These are phyloP conservation scores for Gelatoporia subvermispora DNA, from an alignment of 768 basidiomycete species.

Conservation along the genomic window DNA sequence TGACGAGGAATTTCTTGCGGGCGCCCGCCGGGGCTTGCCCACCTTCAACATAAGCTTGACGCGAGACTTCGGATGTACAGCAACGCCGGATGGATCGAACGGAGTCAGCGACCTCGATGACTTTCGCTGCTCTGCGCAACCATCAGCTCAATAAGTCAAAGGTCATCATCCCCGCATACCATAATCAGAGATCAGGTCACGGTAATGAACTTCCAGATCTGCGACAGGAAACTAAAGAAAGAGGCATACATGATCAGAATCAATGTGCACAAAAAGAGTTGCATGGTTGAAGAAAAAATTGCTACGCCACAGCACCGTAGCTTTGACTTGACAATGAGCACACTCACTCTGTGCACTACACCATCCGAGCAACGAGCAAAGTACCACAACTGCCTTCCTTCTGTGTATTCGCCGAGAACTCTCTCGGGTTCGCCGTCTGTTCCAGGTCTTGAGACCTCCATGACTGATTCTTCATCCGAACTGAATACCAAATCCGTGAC, in stretches of 20 bases:
- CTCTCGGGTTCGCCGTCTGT: constrained; percentile 8
- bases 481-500: too few species aligned
- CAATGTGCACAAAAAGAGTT: too few species aligned
- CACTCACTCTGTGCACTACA: constrained; percentile 52
- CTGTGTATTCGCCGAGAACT: constrained; percentile 54
- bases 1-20: constrained; percentile 4
- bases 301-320: too few species aligned
- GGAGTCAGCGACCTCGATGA: constrained; percentile 34
- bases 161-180: constrained; percentile 32
- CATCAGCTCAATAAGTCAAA: not conserved
- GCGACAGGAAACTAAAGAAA: constrained; percentile 12
- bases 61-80: constrained; percentile 59
- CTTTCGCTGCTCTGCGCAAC: constrained; percentile 40
- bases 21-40: constrained; percentile 18
- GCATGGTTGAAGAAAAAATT: too few species aligned
- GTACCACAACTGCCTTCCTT: constrained; percentile 42
- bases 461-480: too few species aligned
- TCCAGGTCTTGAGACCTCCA: constrained; percentile 6
- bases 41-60: constrained; percentile 33
- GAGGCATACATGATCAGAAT: too few species aligned
- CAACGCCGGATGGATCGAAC: constrained; percentile 58
- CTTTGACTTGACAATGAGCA: too few species aligned
- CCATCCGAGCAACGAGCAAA: constrained; percentile 57
- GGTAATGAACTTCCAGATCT: constrained; percentile 33
- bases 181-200: constrained; percentile 50